A percentile compares a stretch with the other conserved stretches of the same genome.
These are phyloP conservation scores for Macrophomina pseudophaseolina DNA, from an alignment of 2,329 filamentous ascomycete species.

Conservation along the genomic window DNA sequence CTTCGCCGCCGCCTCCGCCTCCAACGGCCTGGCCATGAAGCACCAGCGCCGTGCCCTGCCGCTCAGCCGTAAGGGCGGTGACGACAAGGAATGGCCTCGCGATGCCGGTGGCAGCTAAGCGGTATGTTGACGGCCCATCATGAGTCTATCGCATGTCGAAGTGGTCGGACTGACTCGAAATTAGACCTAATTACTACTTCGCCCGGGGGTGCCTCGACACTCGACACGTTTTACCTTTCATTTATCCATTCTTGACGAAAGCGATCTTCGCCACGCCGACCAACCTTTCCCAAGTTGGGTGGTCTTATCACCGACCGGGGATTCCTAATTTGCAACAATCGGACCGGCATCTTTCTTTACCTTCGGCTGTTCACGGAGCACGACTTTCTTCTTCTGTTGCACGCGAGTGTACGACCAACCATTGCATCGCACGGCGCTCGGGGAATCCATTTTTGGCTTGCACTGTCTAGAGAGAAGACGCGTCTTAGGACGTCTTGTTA, in stretches of 20 bases:
- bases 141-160: not conserved
- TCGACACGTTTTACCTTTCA: slow-evolving; percentile 21
- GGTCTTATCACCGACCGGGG: not conserved
- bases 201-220: slow-evolving; percentile 22
- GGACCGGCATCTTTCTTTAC: slow-evolving; percentile 2
- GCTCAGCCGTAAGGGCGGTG: slow-evolving; percentile 18
- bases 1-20: slow-evolving; percentile 1
- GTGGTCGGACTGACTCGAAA: slow-evolving; percentile 4
- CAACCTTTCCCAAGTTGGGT: not conserved
- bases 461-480: not conserved
- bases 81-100: slow-evolving; percentile 21
- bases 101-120: slow-evolving; percentile 22
- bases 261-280: slow-evolving; percentile 10
- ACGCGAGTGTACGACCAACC: slow-evolving; percentile 17
- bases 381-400: slow-evolving; percentile 20
- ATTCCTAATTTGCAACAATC: slow-evolving; percentile 15
- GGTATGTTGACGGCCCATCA: not conserved
- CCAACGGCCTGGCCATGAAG: slow-evolving; percentile 13
- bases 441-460: slow-evolving; percentile 4
- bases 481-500: slow-evolving; percentile 3
- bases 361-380: slow-evolving; percentile 18
- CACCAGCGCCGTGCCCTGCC: slow-evolving; percentile 9
- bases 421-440: slow-evolving; percentile 16
- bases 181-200: slow-evolving; percentile 4
- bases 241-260: slow-evolving; percentile 15